Evolutionary conservation across 352 stramenopile genomes (phyloP).

Genomic region (Discostella stelligera): DNA sequence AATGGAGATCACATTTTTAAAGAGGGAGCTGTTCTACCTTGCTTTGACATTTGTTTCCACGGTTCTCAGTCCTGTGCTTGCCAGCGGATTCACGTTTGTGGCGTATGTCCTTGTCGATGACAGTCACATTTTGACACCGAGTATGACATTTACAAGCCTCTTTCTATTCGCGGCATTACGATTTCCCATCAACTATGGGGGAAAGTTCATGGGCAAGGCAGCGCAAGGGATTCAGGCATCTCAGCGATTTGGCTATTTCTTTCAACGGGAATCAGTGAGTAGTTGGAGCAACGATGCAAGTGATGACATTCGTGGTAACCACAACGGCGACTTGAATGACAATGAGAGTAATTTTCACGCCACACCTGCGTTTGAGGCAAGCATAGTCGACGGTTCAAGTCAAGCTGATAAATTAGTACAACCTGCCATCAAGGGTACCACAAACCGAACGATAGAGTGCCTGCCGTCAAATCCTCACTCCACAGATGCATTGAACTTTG

Average conservation of each 20-base stretch:
- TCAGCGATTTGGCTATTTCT: constrained; percentile 59
- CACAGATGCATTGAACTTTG: not conserved
- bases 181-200: constrained; percentile 83
- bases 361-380: not conserved
- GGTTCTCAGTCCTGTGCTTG: constrained; percentile 68
- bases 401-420: not conserved
- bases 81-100: constrained; percentile 66
- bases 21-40: constrained; percentile 69
- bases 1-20: constrained; percentile 58
- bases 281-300: not conserved
- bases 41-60: constrained; percentile 68
- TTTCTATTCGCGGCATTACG: constrained; percentile 74
- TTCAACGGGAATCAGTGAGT: not conserved
- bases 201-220: constrained; percentile 73
- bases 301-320: not conserved
- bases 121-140: constrained; percentile 64
- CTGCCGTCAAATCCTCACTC: no score
- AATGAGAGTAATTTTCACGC: not conserved
- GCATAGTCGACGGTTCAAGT: not conserved
- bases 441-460: not conserved
- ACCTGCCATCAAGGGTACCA: not conserved
- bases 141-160: constrained; percentile 73
- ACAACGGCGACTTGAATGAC: not conserved
- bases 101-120: constrained; percentile 65
- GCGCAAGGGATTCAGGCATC: constrained; percentile 62